A percentile compares a stretch with the other conserved stretches of the same genome.
These are phyloP conservation scores for Linum trigynum DNA, from an alignment of 345 rosid genomes.

Conservation along the genomic window DNA sequence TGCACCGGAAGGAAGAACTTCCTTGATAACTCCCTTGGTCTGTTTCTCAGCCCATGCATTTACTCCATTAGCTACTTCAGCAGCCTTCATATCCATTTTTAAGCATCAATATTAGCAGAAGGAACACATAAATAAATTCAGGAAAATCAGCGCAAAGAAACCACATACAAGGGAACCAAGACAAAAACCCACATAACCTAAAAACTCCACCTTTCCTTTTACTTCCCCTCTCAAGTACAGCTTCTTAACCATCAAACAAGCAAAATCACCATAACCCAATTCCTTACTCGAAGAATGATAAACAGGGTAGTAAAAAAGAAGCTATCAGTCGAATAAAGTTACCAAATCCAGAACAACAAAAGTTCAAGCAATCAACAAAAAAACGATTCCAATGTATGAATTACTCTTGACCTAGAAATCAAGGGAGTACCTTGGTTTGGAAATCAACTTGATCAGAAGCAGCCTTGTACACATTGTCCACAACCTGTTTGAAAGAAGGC, in stretches of 20 bases:
- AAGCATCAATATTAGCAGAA: conserved; percentile 1
- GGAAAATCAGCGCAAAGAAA: not conserved
- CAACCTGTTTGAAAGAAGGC: conserved; percentile 45
- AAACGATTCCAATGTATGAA: not conserved
- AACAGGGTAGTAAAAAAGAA: not conserved
- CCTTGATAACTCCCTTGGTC: conserved; percentile 62
- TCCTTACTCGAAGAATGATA: no score
- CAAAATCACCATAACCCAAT: no score
- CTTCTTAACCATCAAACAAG: no score
- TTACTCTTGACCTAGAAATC: not conserved
- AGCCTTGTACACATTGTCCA: conserved; percentile 50
- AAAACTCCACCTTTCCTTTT: no score
- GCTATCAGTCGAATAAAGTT: not conserved
- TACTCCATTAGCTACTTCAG: conserved; percentile 49
- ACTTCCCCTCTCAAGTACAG: no score
- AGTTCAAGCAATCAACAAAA: not conserved
- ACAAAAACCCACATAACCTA: no score
- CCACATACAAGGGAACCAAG: no score
- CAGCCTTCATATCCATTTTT: conserved; percentile 36
- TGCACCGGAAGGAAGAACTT: conserved; percentile 59
- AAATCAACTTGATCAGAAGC: conserved; percentile 56
- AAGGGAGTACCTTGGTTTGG: conserved; percentile 44
- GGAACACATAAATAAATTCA: not conserved
- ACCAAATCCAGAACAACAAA: not conserved
- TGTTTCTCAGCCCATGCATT: conserved; percentile 70